These are phyloP conservation scores for Mycena polygramma DNA, from an alignment of 768 basidiomycete genomes.

Conservation along the genomic window DNA sequence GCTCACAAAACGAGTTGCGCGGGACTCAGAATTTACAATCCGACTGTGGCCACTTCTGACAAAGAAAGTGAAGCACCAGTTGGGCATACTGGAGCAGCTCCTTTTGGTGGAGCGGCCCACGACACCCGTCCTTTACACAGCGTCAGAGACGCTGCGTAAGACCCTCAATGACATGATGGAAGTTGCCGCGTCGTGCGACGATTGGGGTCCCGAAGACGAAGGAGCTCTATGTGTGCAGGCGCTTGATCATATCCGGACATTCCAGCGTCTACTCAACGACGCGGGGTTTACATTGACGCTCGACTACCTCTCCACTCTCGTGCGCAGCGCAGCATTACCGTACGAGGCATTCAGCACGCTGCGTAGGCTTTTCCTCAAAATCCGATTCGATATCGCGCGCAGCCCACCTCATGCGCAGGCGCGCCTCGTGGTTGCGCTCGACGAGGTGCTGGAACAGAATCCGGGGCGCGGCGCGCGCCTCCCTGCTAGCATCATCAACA, in stretches of 20 bases:
- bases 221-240: constrained; percentile 36
- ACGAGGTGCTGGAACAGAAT: constrained; percentile 47
- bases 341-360: constrained; percentile 55
- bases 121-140: constrained; percentile 36
- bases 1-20: not conserved
- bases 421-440: constrained; percentile 44
- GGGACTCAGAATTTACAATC: constrained; percentile 16
- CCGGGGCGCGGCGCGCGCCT: constrained; percentile 41
- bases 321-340: constrained; percentile 43
- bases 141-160: constrained; percentile 37
- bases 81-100: constrained; percentile 29
- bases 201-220: constrained; percentile 24
- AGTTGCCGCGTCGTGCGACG: constrained; percentile 30
- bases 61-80: constrained; percentile 31
- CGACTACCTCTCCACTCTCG: constrained; percentile 45
- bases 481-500: constrained; percentile 48
- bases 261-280: constrained; percentile 47
- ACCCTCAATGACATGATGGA: constrained; percentile 30
- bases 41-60: constrained; percentile 1
- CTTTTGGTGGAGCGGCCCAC: constrained; percentile 32
- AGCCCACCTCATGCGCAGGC: constrained; percentile 41
- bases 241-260: constrained; percentile 40
- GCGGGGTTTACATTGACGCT: constrained; percentile 48
- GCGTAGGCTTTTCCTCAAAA: constrained; percentile 51
- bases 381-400: constrained; percentile 37